phyloP scores from a whole-genome alignment of 768 basidiomycete genomes.

The Lentinula lateritia region DNA sequence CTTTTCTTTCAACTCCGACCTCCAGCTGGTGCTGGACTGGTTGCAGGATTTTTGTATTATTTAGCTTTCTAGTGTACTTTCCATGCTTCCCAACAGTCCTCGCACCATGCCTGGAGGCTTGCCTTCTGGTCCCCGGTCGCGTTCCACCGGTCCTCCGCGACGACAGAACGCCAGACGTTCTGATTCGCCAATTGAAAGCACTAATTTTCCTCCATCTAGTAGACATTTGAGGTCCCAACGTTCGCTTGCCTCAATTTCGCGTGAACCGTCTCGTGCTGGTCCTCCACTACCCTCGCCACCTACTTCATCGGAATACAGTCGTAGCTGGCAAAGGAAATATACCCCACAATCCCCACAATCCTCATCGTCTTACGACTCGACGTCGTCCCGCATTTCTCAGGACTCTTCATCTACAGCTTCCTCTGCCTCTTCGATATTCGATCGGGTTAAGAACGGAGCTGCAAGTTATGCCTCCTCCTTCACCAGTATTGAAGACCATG shows the following conservation, averaged over 20 bases:
- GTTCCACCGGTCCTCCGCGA: conserved; percentile 19
- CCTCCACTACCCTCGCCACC: not conserved
- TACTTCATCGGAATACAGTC: not conserved
- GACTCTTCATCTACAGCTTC: conserved; percentile 22
- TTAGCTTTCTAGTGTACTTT: not conserved
- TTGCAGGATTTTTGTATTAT: not conserved
- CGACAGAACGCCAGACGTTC: conserved; percentile 5
- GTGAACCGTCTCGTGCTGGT: not conserved
- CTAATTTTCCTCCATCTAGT: not conserved
- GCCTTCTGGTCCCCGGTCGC: conserved; percentile 34
- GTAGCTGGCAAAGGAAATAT: not conserved
- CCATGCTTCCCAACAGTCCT: conserved; percentile 14
- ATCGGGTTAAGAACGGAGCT: conserved; percentile 24
- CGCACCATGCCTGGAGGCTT: conserved; percentile 24
- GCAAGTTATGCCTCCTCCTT: conserved; percentile 32
- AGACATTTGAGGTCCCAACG: conserved; percentile 19
- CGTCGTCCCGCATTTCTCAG: conserved; percentile 13
- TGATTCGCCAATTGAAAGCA: not conserved
- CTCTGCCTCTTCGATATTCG: conserved; percentile 29
- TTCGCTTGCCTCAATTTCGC: conserved; percentile 12
- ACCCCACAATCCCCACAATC: conserved; percentile 11
- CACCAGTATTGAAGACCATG: conserved; percentile 39
- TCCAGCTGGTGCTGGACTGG: conserved; percentile 20
- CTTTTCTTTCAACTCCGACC: not conserved
- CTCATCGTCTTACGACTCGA: conserved; percentile 4